phyloP scores from a whole-genome alignment of 495 filamentous ascomycete genomes.

The Aspergillus incahuasiensis region DNA sequence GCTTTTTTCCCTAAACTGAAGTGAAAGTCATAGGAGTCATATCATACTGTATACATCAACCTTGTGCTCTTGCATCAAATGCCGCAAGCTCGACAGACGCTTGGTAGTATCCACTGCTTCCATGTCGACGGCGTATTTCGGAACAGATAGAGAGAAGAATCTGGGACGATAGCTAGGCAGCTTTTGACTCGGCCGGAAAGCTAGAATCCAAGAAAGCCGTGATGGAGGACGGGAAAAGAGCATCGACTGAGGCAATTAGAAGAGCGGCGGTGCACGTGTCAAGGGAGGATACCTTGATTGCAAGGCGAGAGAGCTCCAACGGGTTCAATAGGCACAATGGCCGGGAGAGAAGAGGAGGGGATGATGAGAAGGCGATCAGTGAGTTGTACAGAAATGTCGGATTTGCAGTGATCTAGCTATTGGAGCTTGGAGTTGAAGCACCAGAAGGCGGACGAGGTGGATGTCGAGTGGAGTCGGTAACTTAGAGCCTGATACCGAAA shows the following conservation, averaged over 20 bases:
- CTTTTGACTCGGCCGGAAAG: constrained; percentile 30
- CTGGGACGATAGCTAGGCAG: constrained; percentile 25
- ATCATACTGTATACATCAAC: constrained; percentile 90
- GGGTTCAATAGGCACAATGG: not conserved
- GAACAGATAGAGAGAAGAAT: constrained; percentile 35
- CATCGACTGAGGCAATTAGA: constrained; percentile 30
- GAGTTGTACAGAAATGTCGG: not conserved
- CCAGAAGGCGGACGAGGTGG: not conserved
- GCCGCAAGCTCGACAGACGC: constrained; percentile 69
- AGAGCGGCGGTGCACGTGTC: constrained; percentile 20
- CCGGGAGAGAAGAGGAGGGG: not conserved
- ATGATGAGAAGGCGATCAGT: constrained; percentile 3
- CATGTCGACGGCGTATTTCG: constrained; percentile 58
- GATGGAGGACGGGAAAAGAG: constrained; percentile 34
- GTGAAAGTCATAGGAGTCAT: too few relatives aligned
- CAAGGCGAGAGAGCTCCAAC: constrained; percentile 11
- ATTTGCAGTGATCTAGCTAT: not conserved
- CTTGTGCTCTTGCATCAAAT: constrained; percentile 82
- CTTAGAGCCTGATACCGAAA: not conserved
- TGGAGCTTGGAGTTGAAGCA: not conserved
- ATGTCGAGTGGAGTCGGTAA: not conserved
- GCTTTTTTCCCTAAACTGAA: too few relatives aligned
- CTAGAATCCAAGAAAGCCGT: constrained; percentile 32
- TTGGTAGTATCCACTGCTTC: constrained; percentile 76
- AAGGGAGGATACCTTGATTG: constrained; percentile 10